Conservation (phyloP, 106 monocot genomes). For the Dactylorhiza incarnata region DNA sequence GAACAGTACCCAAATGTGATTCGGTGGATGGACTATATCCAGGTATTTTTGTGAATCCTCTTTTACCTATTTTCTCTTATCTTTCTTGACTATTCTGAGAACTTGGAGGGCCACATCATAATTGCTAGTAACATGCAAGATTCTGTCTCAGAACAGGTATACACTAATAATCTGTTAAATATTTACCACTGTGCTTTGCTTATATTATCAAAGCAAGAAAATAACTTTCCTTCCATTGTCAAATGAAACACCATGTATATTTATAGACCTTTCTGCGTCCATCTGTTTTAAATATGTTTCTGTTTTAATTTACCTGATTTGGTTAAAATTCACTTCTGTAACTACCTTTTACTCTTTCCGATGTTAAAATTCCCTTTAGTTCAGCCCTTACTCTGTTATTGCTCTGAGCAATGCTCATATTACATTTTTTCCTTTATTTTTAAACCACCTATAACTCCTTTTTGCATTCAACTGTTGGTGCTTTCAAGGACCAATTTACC, state of each 20-base stretch:
- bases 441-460: neutral
- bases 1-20: constrained; percentile 51
- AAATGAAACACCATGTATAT: neutral
- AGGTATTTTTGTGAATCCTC: constrained; percentile 36
- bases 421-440: neutral
- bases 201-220: neutral
- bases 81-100: neutral
- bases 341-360: neutral
- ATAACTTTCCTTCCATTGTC: neutral
- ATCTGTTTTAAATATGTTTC: neutral
- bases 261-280: neutral
- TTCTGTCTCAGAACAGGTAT: neutral
- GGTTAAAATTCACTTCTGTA: constrained; percentile 1
- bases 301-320: neutral
- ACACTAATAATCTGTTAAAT: neutral
- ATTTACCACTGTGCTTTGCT: neutral
- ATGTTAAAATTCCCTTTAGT: neutral
- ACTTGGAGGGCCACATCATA: neutral
- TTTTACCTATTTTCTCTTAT: constrained; percentile 5
- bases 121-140: neutral
- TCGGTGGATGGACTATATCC: constrained; percentile 95
- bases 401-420: neutral
- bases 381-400: neutral
- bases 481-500: neutral
- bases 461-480: neutral